Percentiles rank a stretch among this genome's conserved stretches.
phyloP scores from a whole-genome alignment of 345 rosid genomes.

The Lumnitzera racemosa region DNA sequence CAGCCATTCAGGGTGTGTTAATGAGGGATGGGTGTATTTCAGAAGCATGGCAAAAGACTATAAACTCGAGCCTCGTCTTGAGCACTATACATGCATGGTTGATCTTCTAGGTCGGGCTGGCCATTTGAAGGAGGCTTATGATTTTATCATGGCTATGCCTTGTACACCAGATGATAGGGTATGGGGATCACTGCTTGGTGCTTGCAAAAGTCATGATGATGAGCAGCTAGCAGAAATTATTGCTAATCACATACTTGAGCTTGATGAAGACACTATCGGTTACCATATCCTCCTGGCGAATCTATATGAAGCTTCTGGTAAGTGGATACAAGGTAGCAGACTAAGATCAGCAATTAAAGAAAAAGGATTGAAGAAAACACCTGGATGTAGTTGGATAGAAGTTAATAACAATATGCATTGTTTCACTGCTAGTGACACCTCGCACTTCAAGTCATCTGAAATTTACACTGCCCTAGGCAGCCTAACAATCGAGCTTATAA shows the following conservation, averaged over 20 bases:
- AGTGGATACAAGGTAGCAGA: slow-evolving; percentile 9
- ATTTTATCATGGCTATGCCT: slow-evolving; percentile 34
- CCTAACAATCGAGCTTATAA: slow-evolving; percentile 24
- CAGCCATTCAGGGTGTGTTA: slow-evolving; percentile 35
- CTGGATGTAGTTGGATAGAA: slow-evolving; percentile 54
- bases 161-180: slow-evolving; percentile 31
- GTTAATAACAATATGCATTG: slow-evolving; percentile 20
- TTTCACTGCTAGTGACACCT: slow-evolving; percentile 26
- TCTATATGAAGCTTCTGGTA: slow-evolving; percentile 31
- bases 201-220: slow-evolving; percentile 36
- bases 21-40: slow-evolving; percentile 30
- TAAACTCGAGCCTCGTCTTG: slow-evolving; percentile 33
- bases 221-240: slow-evolving; percentile 26
- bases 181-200: slow-evolving; percentile 46
- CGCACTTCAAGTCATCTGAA: slow-evolving; percentile 21
- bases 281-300: slow-evolving; percentile 37
- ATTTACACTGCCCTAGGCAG: slow-evolving; percentile 20
- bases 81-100: slow-evolving; percentile 46
- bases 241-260: slow-evolving; percentile 29
- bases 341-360: slow-evolving; percentile 28
- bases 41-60: slow-evolving; percentile 28
- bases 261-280: slow-evolving; percentile 22
- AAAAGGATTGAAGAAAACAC: slow-evolving; percentile 29
- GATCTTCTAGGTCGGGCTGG: slow-evolving; percentile 45
- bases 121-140: slow-evolving; percentile 29